Percentiles rank a stretch among this genome's conserved stretches.
Conservation (phyloP, 345 rosid species). For the Boechera stricta region DNA sequence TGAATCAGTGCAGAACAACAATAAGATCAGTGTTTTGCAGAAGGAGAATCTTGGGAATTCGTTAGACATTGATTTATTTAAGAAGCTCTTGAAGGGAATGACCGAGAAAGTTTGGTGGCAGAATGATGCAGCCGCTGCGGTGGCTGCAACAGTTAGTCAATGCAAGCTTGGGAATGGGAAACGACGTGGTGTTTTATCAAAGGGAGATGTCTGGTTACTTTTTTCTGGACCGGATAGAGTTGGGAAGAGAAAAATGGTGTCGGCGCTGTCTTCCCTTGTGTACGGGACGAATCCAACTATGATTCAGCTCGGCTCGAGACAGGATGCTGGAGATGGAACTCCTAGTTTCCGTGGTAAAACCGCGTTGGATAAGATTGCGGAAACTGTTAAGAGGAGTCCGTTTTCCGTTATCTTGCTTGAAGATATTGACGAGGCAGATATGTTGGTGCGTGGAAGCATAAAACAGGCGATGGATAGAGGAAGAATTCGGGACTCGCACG, state of each 20-base stretch:
- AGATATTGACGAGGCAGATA: conserved; percentile 86
- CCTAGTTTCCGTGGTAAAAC: conserved; percentile 83
- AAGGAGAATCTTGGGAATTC: conserved; percentile 50
- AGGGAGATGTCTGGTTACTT: conserved; percentile 88
- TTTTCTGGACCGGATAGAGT: conserved; percentile 82
- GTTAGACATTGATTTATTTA: conserved; percentile 68
- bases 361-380: conserved; percentile 79
- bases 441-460: conserved; percentile 72
- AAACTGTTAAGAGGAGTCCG: conserved; percentile 84
- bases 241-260: conserved; percentile 92
- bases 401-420: conserved; percentile 84
- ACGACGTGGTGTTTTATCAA: conserved; percentile 56
- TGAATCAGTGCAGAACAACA: conserved; percentile 56
- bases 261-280: conserved; percentile 70
- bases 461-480: conserved; percentile 94
- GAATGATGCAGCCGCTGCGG: conserved; percentile 81
- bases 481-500: conserved; percentile 82
- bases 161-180: conserved; percentile 80
- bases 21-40: conserved; percentile 55
- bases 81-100: conserved; percentile 83
- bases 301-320: conserved; percentile 71
- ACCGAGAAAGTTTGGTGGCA: conserved; percentile 96
- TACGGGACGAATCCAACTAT: conserved; percentile 58
- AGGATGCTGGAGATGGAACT: conserved; percentile 50
- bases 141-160: conserved; percentile 74